Evolutionary conservation across 164 flowering plant genomes (phyloP), one percentile per base, ranked within the genome.

Genomic region (Dillenia suffruticosa): DNA sequence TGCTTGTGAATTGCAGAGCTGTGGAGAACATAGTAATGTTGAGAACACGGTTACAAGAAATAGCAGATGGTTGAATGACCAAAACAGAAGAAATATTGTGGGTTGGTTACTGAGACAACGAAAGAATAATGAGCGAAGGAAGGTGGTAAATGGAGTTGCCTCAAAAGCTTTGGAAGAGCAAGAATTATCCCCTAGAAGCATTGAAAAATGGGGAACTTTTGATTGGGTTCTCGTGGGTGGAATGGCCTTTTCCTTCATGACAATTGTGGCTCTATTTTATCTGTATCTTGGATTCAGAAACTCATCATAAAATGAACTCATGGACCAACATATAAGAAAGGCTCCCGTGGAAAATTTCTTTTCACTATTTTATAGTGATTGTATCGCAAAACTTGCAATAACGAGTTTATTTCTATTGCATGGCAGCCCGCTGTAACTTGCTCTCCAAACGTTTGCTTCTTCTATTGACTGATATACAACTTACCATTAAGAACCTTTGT

Each of bases 191-290:
- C 15, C 45, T 12, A 69, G 58, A 56, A 43, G 49, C 46, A 16
- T 16, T 50, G 49, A 40, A 6, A 54, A 59, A 11, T 75, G 85
- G 72, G 67, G 63, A 60, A 9, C 57, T 55, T 53, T 84, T 51
- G 92, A 92, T 76, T 65, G 68, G 77, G 79, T 69, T 56, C 81
- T 89, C 45, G 59, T 92, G 1, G 78, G 74, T 62, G 97, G 89
- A 62, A 77, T 84, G 44, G 24, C 84, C 61, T 49, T 75, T 51
- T 83, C 96, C 74, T 68, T 78, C 50, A 44, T 80, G 13, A 80
- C 79, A 7, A 79, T 89, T 64, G 14, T 84, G 22, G 76, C 74
- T 52, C 16, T 81, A 61, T 52, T 82, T 32, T 32, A 32, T 56
- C 40, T 84, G 32, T 68, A 69, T 61, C 56, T 78, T 49, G 82